Evolutionary conservation across 345 rosid genomes (phyloP).

Genomic region (Raphanus raphanistrum): DNA sequence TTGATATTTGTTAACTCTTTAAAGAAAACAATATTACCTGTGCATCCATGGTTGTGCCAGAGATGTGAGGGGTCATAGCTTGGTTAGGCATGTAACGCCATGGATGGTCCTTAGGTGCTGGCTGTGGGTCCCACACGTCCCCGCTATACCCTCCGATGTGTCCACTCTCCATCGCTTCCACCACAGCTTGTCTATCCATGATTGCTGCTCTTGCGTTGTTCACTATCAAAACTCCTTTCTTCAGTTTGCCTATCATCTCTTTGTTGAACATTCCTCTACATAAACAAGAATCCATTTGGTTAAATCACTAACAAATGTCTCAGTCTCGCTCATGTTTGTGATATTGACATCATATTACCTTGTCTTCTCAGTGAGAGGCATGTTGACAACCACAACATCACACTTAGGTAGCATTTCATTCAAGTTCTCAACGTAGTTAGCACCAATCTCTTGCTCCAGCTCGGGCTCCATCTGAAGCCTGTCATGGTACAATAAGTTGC

Average conservation of each 20-base stretch:
- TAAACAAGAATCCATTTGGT: background rate
- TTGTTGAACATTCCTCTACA: conserved; percentile 75
- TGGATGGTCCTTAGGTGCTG: conserved; percentile 96
- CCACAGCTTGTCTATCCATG: conserved; percentile 89
- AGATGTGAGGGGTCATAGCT: conserved; percentile 96
- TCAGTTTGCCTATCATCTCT: conserved; percentile 76
- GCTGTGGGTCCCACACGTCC: conserved; percentile 94
- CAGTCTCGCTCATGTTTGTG: background rate
- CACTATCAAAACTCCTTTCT: conserved; percentile 84
- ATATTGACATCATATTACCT: conserved; percentile 31
- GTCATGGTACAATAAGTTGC: conserved; percentile 86
- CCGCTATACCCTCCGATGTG: conserved; percentile 95
- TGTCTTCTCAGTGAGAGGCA: conserved; percentile 87
- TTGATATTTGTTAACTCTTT: background rate
- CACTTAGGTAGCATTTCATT: conserved; percentile 84
- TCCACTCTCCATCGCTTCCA: conserved; percentile 75
- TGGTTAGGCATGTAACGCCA: conserved; percentile 99
- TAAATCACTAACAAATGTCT: background rate
- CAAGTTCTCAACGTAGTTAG: conserved; percentile 75
- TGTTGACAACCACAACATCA: conserved; percentile 81
- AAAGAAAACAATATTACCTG: conserved; percentile 49
- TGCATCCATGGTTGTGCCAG: conserved; percentile 95
- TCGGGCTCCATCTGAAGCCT: conserved; percentile 72
- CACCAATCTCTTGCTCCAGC: conserved; percentile 68
- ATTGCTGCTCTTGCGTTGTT: conserved; percentile 98